These are phyloP conservation scores for Candida sphagnicola DNA, from an alignment of 805 yeast species.

Conservation along the genomic window DNA sequence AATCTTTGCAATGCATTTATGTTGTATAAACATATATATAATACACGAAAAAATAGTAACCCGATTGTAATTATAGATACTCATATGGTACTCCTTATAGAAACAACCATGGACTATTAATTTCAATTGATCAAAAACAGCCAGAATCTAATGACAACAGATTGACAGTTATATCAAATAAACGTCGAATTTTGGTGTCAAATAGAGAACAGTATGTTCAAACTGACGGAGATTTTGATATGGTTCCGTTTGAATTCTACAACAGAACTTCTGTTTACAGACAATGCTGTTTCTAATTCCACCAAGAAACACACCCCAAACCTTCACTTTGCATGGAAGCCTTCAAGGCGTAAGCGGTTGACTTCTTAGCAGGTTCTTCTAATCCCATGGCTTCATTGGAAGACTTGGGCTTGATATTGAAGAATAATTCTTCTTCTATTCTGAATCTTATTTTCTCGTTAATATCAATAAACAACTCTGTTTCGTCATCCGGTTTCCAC, in stretches of 20 bases:
- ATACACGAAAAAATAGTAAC: background rate
- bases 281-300: too few species aligned
- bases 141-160: background rate
- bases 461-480: constrained; percentile 76
- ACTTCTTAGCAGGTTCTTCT: constrained; percentile 36
- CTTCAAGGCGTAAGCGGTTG: constrained; percentile 78
- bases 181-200: background rate
- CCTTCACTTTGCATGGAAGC: constrained; percentile 96
- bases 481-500: constrained; percentile 73
- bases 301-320: constrained; percentile 95
- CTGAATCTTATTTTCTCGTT: constrained; percentile 91
- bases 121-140: background rate
- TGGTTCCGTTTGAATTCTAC: background rate
- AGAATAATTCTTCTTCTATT: constrained; percentile 84
- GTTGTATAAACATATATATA: constrained; percentile 1
- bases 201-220: background rate
- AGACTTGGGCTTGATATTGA: constrained; percentile 75
- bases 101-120: too few species aligned
- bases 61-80: too few species aligned
- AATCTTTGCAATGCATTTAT: constrained; percentile 2
- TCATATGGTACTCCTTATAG: too few species aligned
- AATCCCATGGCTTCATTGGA: constrained; percentile 48
- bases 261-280: too few species aligned
- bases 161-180: background rate
- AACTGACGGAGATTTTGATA: too few species aligned